Conservation (phyloP, 768 basidiomycete species). For the Lactarius evosmus region DNA sequence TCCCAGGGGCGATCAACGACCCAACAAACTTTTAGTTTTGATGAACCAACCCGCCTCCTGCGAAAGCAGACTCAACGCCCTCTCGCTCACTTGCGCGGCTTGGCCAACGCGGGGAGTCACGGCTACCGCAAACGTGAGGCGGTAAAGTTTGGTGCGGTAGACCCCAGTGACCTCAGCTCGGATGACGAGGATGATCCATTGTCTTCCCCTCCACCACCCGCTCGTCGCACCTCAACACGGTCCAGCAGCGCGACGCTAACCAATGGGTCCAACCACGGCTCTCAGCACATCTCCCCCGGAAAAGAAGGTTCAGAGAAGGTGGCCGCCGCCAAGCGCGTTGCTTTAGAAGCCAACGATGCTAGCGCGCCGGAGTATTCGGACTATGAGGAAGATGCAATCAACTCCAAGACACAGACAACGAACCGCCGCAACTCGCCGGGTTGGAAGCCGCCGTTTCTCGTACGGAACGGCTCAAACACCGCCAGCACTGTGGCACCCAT, state of each 20-base stretch:
- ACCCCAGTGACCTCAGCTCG: conserved; percentile 41
- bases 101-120: conserved; percentile 25
- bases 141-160: conserved; percentile 37
- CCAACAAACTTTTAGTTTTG: conserved; percentile 4
- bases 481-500: conserved; percentile 25
- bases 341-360: conserved; percentile 12
- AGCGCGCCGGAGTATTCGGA: conserved; percentile 35
- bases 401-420: conserved; percentile 6
- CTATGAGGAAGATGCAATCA: conserved; percentile 34
- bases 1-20: neutral
- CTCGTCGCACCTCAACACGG: conserved; percentile 25
- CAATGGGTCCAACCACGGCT: conserved; percentile 24
- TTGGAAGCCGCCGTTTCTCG: conserved; percentile 54
- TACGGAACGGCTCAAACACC: conserved; percentile 35
- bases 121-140: conserved; percentile 44
- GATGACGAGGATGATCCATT: conserved; percentile 43
- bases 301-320: conserved; percentile 24
- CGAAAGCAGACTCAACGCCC: conserved; percentile 12
- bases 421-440: conserved; percentile 30
- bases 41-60: conserved; percentile 3
- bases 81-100: conserved; percentile 13
- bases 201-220: conserved; percentile 18
- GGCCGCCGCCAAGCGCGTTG: conserved; percentile 23
- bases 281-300: conserved; percentile 24
- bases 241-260: conserved; percentile 31